Percentiles rank a stretch among this genome's conserved stretches.
phyloP scores from a whole-genome alignment of 2,329 filamentous ascomycete genomes.

The Epichloe elymi region DNA sequence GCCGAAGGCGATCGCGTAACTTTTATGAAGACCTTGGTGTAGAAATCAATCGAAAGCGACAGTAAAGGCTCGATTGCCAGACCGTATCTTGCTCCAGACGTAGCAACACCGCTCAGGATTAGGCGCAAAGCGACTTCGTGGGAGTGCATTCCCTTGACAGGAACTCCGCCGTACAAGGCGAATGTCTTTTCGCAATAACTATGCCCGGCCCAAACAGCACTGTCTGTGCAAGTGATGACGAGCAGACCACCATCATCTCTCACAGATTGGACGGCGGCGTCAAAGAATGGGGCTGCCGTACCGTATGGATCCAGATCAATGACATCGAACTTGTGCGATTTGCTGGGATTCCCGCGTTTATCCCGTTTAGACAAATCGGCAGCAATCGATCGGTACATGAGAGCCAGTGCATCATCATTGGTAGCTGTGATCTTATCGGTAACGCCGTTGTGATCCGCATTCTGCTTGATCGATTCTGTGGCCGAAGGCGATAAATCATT shows the following conservation, averaged over 20 bases:
- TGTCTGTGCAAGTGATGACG: constrained; percentile 93
- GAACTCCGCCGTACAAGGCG: constrained; percentile 82
- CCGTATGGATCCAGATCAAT: constrained; percentile 96
- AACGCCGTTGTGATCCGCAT: constrained; percentile 72
- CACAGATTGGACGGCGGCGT: constrained; percentile 76
- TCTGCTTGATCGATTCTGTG: constrained; percentile 67
- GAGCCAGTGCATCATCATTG: constrained; percentile 70
- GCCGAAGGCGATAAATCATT: constrained; percentile 78
- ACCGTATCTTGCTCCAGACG: constrained; percentile 72
- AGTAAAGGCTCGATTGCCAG: constrained; percentile 81
- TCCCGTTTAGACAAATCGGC: constrained; percentile 32
- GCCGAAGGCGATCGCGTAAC: constrained; percentile 67
- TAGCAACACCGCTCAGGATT: constrained; percentile 70
- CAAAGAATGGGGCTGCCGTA: constrained; percentile 82
- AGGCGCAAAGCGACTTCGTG: constrained; percentile 85
- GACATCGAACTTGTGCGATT: constrained; percentile 61
- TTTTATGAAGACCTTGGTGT: constrained; percentile 76
- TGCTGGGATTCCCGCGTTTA: constrained; percentile 24
- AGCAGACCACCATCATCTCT: constrained; percentile 76
- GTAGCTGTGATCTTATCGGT: constrained; percentile 57
- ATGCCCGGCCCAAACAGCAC: constrained; percentile 85
- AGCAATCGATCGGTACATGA: constrained; percentile 72
- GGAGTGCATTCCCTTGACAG: constrained; percentile 70
- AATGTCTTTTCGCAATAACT: constrained; percentile 92
- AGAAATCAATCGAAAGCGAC: constrained; percentile 92